These are phyloP conservation scores for Debaryomyces fabryi DNA, from an alignment of 1,139 yeast species.

Conservation along the genomic window DNA sequence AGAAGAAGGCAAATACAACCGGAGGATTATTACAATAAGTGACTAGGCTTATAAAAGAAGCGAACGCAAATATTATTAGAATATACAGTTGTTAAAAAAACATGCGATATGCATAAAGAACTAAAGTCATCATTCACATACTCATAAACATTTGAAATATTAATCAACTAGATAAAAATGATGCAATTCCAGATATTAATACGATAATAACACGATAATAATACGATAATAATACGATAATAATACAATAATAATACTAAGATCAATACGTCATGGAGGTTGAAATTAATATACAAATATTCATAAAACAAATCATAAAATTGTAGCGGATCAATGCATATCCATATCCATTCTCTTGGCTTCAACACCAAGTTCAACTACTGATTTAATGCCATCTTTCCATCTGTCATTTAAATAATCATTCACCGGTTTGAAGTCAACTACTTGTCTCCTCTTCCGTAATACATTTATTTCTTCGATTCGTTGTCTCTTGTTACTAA, in stretches of 20 bases:
- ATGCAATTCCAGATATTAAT: not conserved
- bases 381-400: constrained; percentile 41
- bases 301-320: not conserved
- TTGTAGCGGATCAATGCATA: constrained; percentile 2
- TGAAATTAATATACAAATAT: not conserved
- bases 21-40: constrained; percentile 1
- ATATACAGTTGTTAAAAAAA: not conserved
- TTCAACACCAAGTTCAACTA: constrained; percentile 42
- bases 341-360: constrained; percentile 23
- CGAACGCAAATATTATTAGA: not conserved
- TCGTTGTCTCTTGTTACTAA: constrained; percentile 32
- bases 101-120: not conserved
- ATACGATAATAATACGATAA: not conserved
- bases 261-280: not conserved
- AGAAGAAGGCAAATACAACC: constrained; percentile 21
- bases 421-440: constrained; percentile 37
- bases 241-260: not conserved
- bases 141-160: not conserved
- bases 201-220: not conserved
- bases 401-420: constrained; percentile 40
- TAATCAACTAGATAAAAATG: not conserved
- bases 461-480: constrained; percentile 32
- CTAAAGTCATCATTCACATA: not conserved
- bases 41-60: not conserved
- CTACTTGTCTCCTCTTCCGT: constrained; percentile 38